phyloP scores from a whole-genome alignment of 2,329 filamentous ascomycete species.

The Berkeleyomyces rouxiae region DNA sequence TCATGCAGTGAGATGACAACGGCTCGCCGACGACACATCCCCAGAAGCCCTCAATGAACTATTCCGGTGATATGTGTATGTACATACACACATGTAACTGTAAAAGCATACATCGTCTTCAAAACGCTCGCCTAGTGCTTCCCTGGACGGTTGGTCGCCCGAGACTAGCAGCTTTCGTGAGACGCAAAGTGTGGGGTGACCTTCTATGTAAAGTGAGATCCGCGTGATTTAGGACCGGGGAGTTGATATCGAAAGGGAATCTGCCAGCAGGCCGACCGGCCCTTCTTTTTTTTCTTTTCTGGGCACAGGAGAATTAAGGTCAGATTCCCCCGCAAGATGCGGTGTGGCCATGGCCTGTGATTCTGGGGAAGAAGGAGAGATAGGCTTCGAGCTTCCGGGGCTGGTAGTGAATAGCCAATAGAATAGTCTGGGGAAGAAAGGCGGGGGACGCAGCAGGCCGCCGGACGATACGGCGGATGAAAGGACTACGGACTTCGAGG shows the following conservation, averaged over 20 bases:
- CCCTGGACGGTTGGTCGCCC: background rate
- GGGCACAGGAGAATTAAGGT: background rate
- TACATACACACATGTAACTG: no score
- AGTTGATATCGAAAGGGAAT: no score
- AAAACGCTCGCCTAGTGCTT: background rate
- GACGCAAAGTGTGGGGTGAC: background rate
- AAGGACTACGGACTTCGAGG: no score
- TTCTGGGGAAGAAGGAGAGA: background rate
- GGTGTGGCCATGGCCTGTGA: background rate
- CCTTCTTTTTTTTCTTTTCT: background rate
- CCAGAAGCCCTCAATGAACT: background rate
- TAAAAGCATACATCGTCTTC: no score
- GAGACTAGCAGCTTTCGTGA: background rate
- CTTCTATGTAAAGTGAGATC: background rate
- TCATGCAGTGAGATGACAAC: background rate
- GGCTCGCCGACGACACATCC: background rate
- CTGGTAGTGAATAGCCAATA: background rate
- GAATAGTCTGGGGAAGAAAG: background rate
- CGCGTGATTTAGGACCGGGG: background rate
- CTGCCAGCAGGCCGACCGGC: background rate
- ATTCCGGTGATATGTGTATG: no score
- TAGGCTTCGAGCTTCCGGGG: background rate
- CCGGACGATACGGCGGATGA: no score
- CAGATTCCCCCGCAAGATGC: background rate
- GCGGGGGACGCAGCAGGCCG: background rate